phyloP scores from a whole-genome alignment of 106 monocot genomes.

The Allium cepa region DNA sequence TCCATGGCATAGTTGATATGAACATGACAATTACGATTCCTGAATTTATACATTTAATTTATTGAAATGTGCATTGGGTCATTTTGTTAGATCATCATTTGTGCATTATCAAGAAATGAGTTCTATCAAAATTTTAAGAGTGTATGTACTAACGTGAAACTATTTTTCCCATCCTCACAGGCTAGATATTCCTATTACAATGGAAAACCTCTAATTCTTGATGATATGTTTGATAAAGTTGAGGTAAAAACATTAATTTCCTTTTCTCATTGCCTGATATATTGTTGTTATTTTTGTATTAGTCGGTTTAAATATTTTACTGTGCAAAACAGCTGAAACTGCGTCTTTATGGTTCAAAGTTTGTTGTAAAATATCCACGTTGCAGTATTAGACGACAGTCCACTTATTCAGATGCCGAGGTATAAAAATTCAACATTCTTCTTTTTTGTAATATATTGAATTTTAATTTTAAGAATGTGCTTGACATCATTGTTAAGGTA shows the following conservation, averaged over 20 bases:
- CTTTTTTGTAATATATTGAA: no score
- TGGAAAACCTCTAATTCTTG: slow-evolving; percentile 81
- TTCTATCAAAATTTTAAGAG: not conserved
- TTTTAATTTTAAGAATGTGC: no score
- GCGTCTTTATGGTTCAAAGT: slow-evolving; percentile 80
- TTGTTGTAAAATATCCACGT: slow-evolving; percentile 91
- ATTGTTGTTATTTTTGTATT: not conserved
- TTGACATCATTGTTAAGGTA: no score
- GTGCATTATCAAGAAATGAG: no score
- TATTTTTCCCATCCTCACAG: slow-evolving; percentile 15
- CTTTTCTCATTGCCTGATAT: not conserved
- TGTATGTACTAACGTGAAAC: not conserved
- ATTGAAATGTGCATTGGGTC: no score
- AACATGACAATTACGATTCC: no score
- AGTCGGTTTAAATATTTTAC: no score
- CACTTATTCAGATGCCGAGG: slow-evolving; percentile 97
- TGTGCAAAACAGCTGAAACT: slow-evolving; percentile 59
- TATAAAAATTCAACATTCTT: slow-evolving; percentile 9
- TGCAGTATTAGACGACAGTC: slow-evolving; percentile 80
- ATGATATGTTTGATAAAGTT: slow-evolving; percentile 99
- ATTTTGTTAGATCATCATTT: no score
- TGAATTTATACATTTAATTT: no score
- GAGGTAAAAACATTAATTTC: slow-evolving; percentile 41
- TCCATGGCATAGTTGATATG: no score
- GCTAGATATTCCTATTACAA: slow-evolving; percentile 96